Conservation (phyloP, 352 stramenopile species). For the Pythium grandisporangium region DNA sequence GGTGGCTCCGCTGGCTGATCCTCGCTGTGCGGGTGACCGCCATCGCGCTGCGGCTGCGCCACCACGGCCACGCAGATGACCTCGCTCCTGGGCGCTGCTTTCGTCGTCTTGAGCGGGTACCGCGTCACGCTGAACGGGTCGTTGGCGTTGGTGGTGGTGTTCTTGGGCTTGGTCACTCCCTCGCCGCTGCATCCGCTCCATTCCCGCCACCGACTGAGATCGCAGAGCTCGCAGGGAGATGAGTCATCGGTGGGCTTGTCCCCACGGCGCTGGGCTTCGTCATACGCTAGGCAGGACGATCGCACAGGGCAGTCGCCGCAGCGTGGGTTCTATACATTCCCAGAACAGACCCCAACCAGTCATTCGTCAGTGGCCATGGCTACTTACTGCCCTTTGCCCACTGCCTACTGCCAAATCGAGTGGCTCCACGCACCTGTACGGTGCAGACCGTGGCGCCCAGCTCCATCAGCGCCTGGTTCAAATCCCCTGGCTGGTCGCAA, state of each 20-base stretch:
- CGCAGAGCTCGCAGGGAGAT: constrained; percentile 58
- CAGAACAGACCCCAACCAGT: background rate
- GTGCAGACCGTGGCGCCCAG: constrained; percentile 95
- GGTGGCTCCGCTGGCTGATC: background rate
- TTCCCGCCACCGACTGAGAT: constrained; percentile 37
- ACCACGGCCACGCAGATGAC: constrained; percentile 68
- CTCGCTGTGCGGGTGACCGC: constrained; percentile 14
- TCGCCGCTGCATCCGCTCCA: no score
- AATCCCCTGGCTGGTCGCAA: constrained; percentile 75
- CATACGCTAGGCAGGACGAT: constrained; percentile 56
- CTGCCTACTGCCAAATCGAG: no score
- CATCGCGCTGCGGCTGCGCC: no score
- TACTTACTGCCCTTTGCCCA: no score
- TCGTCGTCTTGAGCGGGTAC: constrained; percentile 78
- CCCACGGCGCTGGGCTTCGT: constrained; percentile 19
- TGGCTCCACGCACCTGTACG: constrained; percentile 34
- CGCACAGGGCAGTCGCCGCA: constrained; percentile 63
- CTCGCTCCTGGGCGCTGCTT: constrained; percentile 69
- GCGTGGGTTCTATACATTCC: constrained; percentile 42
- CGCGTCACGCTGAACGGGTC: no score
- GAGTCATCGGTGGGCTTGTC: no score
- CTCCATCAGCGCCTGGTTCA: constrained; percentile 99
- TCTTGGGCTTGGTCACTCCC: no score
- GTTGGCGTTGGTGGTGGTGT: no score
- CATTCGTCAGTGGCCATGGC: no score